These are phyloP conservation scores for Colletotrichum tabaci DNA, from an alignment of 2,329 filamentous ascomycete genomes.

Conservation along the genomic window DNA sequence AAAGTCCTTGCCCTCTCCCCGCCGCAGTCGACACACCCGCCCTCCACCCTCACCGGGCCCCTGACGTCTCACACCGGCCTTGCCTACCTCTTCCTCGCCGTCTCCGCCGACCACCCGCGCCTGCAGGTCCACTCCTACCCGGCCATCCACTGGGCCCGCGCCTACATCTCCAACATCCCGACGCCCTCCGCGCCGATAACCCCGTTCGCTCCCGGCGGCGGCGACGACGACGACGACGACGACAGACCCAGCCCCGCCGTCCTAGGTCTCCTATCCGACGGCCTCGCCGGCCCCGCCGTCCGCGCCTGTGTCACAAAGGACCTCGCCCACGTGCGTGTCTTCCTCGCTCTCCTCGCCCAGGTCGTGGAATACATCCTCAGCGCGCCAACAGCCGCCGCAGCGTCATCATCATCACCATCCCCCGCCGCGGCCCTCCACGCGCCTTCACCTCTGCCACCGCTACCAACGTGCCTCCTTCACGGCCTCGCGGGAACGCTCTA, in stretches of 20 bases:
- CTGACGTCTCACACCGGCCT: conserved; percentile 69
- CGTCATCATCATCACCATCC: conserved; percentile 27
- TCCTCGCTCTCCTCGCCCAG: conserved; percentile 58
- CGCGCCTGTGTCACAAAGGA: conserved; percentile 59
- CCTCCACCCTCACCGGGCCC: conserved; percentile 60
- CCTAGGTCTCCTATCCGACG: conserved; percentile 65
- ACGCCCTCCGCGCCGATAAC: background rate
- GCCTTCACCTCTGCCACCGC: conserved; percentile 52
- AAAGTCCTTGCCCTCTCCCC: conserved; percentile 53
- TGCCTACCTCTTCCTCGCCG: conserved; percentile 68
- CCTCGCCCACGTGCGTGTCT: conserved; percentile 52
- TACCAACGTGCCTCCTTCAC: conserved; percentile 74
- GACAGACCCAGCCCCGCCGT: conserved; percentile 49
- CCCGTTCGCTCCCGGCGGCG: background rate
- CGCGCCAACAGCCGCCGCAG: conserved; percentile 11
- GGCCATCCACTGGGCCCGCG: conserved; percentile 61
- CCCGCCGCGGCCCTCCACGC: background rate
- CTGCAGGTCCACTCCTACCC: conserved; percentile 59
- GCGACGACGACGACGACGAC: background rate
- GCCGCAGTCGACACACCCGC: conserved; percentile 53
- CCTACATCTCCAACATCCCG: conserved; percentile 59
- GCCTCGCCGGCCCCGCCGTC: conserved; percentile 62
- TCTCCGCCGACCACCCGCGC: conserved; percentile 61
- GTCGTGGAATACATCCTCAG: conserved; percentile 49
- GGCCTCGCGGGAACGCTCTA: conserved; percentile 79